Evolutionary conservation across 257 asterid genomes (phyloP), one percentile per base, ranked within the genome.

Genomic region (Phtheirospermum japonicum): DNA sequence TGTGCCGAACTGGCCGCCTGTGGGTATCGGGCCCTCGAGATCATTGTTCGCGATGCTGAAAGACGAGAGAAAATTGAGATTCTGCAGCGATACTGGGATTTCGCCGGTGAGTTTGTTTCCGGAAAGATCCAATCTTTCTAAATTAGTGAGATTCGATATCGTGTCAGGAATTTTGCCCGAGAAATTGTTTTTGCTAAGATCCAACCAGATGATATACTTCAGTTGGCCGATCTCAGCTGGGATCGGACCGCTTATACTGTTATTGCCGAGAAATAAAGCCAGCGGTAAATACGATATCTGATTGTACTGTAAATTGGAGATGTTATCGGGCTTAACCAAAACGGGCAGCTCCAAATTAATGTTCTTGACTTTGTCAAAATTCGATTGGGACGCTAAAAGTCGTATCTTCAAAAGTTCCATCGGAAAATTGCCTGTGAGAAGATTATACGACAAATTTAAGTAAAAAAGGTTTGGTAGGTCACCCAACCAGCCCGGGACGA

Each of bases 1-100:
- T 10, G 98, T 92, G 65, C 86, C 90, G 42, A 92, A 92, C 80
- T 92, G 97, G 17, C 95, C 90, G 48, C 98, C 98, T 4, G 70
- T 65, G 7, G 98, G 98, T 52, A 92, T 70, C 26, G 87, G 82
- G 31, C 98, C 98, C 70, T 84, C 77, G 31, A 92, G 95, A 71
- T 82, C 52, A 71, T 92, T 92, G 76, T 75, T 7, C 39, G 98
- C 95, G 28, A 92, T 95, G 23, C 79, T 89, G 82, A 92, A 92
- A 46, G 74, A 87, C 31, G 98, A 92, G 75, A 92, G 57, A 64
- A 89, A 92, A 69, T 89, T 80, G 70, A 92, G 98, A 67, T 64
- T 81, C 68, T 69, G 71, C 37, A 92, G 92, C 2, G 96, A 92
- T n/a, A n/a, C 65, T 36, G 99, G 99, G 43, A 92, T 92, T 80